Evolutionary conservation across 2,329 filamentous ascomycete species (phyloP), one percentile per base, ranked within the genome.

Genomic region (Akanthomyces lecanii): DNA sequence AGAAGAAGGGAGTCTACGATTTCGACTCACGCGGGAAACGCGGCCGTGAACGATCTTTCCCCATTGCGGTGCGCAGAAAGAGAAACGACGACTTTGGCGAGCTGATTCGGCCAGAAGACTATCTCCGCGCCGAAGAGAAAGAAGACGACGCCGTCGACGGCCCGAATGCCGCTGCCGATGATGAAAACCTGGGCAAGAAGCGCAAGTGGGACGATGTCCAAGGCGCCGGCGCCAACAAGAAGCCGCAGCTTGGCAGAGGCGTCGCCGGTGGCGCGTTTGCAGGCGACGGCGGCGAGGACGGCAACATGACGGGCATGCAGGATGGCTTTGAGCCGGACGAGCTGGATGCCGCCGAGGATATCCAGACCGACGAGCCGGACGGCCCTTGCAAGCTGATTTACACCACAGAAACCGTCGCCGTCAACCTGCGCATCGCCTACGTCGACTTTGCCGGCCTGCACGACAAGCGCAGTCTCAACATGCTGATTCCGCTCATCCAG

Each of bases 381-480:
- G 90, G 90, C 0, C 95, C 95, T 0, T 88, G 89, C 44, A 96
- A 95, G 75, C 79, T 93, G 23, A 79, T 89, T 10, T 83, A 89
- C 66, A 82, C 81, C 12, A 84, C 81, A 0, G 83, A 89, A 55
- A 84, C 79, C 1, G 74, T 98, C 30, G 79, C 82, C 12, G 80
- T 94, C 63, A 87, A 90, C 66, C 80, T 95, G 57, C 87, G 89
- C 53, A 87, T 99, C 67, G 90, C 90, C 3, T 95, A 90, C 74
- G 87, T 99, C 60, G 95, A 99, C 75, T 97, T 96, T 72, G 88
- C 90, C 58, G 95, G 94, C 28, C 78, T 98, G 28, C 94, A 98
- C 74, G 95, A 98, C 73, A 93, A 93, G 74, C 90, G 94, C 68
- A 96, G 92, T 74, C 79, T 99, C 55, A 91, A 94, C 75, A 97